Percentiles rank a stretch among this genome's conserved stretches.
These are phyloP conservation scores for Chimonanthus praecox DNA, from an alignment of 164 flowering plant species.

Conservation along the genomic window DNA sequence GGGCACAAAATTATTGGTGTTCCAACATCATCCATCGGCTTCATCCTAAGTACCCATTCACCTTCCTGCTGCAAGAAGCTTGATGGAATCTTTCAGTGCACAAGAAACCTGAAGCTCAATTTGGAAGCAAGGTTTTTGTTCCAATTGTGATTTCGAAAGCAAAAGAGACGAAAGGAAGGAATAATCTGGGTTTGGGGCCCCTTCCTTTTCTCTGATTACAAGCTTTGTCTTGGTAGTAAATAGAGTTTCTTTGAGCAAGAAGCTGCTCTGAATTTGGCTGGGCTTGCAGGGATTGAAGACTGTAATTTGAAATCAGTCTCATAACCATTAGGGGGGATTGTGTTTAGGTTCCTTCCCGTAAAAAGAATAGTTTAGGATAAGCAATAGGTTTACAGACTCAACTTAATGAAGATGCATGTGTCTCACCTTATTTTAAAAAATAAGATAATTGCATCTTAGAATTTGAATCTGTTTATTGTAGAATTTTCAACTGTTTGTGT, in stretches of 20 bases:
- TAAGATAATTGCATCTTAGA: too few relatives aligned
- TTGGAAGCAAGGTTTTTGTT: conserved; percentile 17
- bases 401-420: too few relatives aligned
- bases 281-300: neutral
- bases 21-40: conserved; percentile 12
- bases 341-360: neutral
- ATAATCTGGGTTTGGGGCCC: conserved; percentile 7
- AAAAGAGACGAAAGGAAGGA: conserved; percentile 17
- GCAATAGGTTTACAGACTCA: neutral
- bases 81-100: conserved; percentile 15
- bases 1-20: too few relatives aligned
- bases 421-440: too few relatives aligned
- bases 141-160: conserved; percentile 7
- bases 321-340: neutral
- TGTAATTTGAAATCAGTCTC: neutral
- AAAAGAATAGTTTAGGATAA: neutral
- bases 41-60: conserved; percentile 18
- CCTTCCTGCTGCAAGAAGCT: conserved; percentile 18
- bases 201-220: neutral
- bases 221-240: conserved; percentile 11
- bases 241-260: conserved; percentile 22
- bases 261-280: conserved; percentile 11
- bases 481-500: too few relatives aligned
- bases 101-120: conserved; percentile 16
- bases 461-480: too few relatives aligned